Evolutionary conservation across 441 rosid genomes (phyloP), one percentile per base, ranked within the genome.

Genomic region (Eruca vesicaria): DNA sequence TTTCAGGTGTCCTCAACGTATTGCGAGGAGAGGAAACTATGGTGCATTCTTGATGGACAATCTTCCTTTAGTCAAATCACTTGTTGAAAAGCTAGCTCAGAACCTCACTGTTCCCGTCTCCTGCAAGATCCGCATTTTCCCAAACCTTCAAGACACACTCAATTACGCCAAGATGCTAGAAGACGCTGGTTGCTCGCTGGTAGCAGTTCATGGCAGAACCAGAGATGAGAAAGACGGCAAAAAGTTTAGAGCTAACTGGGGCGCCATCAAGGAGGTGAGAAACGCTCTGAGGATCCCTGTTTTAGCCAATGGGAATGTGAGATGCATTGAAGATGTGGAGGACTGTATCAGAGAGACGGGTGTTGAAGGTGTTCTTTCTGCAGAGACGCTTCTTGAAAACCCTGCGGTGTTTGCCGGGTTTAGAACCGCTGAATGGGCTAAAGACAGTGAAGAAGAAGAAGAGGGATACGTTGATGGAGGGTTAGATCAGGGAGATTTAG

Each of bases 11-110:
- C 99, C 98, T 64, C 97, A 95, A 75, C 96, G 94, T 31, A 86
- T 95, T 65, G 99, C 98, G 1, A 82, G 80, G 80, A 81, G 93
- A 36, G 97, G 99, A 16, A 60, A 92, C 60, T 95, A 92, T 41
- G 98, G 99, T 72, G 97, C 98, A 20, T 95, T 95, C 79, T 57
- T 95, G 69, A 95, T 95, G 99, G 98, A 95, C 79, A 87, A 95
- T 53, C 96, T 95, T 74, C 96, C 93, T 41, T 82, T 92, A 6
- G 91, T 91, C 66, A 88, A 89, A 78, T 85, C 97, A 29, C 80
- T 91, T 12, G 98, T 91, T 38, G 92, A 89, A 68, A 92, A 92
- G 71, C 68, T 95, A 71, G 86, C 80, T 76, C 68, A 23, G 69
- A 95, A 86, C 64, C 92, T 92, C 63, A 43, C 64, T 65, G 94